Percentiles rank a stretch among this genome's conserved stretches.
These are phyloP conservation scores for Millerozyma miso DNA, from an alignment of 805 yeast species.

Conservation along the genomic window DNA sequence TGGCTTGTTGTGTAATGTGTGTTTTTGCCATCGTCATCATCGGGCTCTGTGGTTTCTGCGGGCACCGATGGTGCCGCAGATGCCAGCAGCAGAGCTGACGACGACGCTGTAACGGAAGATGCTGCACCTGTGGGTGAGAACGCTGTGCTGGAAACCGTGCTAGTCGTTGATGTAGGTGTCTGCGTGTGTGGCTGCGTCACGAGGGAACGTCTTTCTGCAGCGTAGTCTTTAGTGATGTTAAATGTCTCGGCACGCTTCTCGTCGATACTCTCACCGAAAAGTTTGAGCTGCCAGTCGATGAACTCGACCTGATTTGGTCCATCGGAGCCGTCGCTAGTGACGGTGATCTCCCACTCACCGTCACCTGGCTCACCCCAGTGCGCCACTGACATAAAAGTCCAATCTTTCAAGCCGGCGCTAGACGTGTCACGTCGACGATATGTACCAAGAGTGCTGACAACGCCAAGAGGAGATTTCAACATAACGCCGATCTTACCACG, in stretches of 20 bases:
- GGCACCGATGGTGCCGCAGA: constrained; percentile 1
- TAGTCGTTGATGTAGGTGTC: constrained; percentile 3
- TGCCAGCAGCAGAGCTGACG: constrained; percentile 3
- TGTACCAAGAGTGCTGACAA: constrained; percentile 68
- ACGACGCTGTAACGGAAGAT: constrained; percentile 3
- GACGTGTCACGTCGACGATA: constrained; percentile 57
- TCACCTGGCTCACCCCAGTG: constrained; percentile 88
- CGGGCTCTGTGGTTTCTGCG: constrained; percentile 2
- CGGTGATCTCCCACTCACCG: constrained; percentile 81
- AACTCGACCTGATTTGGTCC: constrained; percentile 36
- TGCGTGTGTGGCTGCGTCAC: constrained; percentile 6
- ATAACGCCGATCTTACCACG: constrained; percentile 70
- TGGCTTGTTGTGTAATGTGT: constrained; percentile 37
- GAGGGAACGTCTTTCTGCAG: constrained; percentile 29
- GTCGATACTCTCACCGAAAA: constrained; percentile 80
- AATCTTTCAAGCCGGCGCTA: constrained; percentile 58
- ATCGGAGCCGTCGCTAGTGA: constrained; percentile 38
- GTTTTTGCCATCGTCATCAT: constrained; percentile 34
- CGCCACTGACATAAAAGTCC: constrained; percentile 97
- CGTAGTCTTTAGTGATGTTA: constrained; percentile 48
- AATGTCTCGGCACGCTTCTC: constrained; percentile 55
- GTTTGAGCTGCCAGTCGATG: constrained; percentile 66
- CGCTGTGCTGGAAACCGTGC: constrained; percentile 3
- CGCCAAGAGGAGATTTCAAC: constrained; percentile 72
- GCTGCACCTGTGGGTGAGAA: constrained; percentile 3